These are phyloP conservation scores for Gillenia trifoliata DNA, from an alignment of 306 rosid genomes.

Conservation along the genomic window DNA sequence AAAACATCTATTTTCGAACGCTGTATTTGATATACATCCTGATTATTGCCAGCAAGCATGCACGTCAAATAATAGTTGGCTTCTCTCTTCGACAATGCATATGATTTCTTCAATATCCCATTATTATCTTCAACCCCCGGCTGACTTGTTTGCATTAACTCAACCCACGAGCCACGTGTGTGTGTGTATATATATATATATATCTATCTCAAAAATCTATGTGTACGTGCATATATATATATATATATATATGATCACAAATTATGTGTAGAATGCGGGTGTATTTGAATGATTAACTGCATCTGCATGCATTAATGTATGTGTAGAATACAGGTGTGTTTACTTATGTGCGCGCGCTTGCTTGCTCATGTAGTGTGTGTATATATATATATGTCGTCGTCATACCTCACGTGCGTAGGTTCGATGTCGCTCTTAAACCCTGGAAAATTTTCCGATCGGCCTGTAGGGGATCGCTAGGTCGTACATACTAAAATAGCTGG, in stretches of 20 bases:
- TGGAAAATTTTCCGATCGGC: conserved; percentile 14
- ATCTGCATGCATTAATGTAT: not conserved
- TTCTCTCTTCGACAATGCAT: conserved; percentile 25
- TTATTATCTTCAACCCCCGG: conserved; percentile 5
- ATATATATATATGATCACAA: not conserved
- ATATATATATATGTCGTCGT: conserved; percentile 11
- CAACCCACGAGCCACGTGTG: conserved; percentile 3
- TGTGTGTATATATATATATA: not conserved
- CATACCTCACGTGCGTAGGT: conserved; percentile 42
- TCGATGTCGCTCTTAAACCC: conserved; percentile 13
- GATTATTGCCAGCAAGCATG: not conserved
- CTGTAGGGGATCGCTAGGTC: conserved; percentile 30
- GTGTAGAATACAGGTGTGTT: not conserved
- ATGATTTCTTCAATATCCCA: conserved; percentile 17
- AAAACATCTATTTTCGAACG: not conserved
- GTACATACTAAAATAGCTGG: not conserved
- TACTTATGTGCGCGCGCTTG: too few relatives aligned
- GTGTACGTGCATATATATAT: not conserved
- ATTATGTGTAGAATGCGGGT: not conserved
- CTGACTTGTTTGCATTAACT: conserved; percentile 20
- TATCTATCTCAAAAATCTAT: too few relatives aligned
- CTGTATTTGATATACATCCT: not conserved
- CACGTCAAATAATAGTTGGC: not conserved
- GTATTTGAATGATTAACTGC: too few relatives aligned
- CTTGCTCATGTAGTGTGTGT: too few relatives aligned